A percentile compares a stretch with the other conserved stretches of the same genome.
These are phyloP conservation scores for Vanrija pseudolonga DNA, from an alignment of 1,284 basidiomycete species.

Conservation along the genomic window DNA sequence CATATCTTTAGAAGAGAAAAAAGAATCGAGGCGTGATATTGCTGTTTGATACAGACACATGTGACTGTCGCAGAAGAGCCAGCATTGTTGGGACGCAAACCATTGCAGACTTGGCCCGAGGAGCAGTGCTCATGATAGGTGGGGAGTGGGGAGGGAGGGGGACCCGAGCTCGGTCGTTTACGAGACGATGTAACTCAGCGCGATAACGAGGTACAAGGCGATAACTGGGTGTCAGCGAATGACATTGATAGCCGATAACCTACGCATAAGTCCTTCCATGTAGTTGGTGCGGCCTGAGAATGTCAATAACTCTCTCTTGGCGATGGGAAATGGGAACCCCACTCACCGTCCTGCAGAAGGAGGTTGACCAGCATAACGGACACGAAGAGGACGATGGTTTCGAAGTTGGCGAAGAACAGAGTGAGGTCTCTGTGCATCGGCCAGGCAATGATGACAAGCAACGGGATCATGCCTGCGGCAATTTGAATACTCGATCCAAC, in stretches of 20 bases:
- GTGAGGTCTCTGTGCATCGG: constrained; percentile 72
- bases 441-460: constrained; percentile 80
- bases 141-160: too few species aligned
- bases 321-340: background rate
- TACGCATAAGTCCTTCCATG: constrained; percentile 74
- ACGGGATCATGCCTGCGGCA: constrained; percentile 77
- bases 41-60: too few species aligned
- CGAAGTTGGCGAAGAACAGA: constrained; percentile 63
- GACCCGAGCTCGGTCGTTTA: constrained; percentile 1
- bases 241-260: background rate
- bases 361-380: constrained; percentile 79
- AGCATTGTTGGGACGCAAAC: too few species aligned
- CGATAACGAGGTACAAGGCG: constrained; percentile 62
- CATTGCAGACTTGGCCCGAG: too few species aligned
- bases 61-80: too few species aligned
- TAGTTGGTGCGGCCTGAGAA: constrained; percentile 69
- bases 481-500: constrained; percentile 92
- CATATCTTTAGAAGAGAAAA: too few species aligned
- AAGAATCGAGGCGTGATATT: too few species aligned
- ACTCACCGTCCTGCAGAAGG: constrained; percentile 61
- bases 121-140: too few species aligned
- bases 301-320: background rate
- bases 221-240: constrained; percentile 49
- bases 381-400: constrained; percentile 79
- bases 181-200: constrained; percentile 51